phyloP scores from a whole-genome alignment of 2,329 filamentous ascomycete species.

The Hypoxylon rubiginosum region DNA sequence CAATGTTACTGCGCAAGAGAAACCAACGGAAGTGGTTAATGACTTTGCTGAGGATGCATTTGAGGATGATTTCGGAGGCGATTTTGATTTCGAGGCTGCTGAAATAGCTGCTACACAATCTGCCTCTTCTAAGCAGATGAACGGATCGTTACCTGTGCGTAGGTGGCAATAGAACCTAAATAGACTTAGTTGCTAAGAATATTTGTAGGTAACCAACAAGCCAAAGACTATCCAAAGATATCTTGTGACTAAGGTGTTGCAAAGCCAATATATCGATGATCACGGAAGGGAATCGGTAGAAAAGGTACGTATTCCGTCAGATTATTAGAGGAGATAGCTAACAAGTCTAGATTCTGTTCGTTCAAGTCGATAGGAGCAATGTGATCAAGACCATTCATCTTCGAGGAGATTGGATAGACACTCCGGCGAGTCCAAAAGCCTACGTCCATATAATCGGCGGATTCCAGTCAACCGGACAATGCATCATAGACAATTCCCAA shows the following conservation, averaged over 20 bases:
- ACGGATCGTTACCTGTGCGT: conserved; percentile 66
- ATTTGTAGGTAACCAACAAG: conserved; percentile 75
- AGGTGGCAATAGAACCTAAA: conserved; percentile 50
- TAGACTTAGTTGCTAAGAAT: conserved; percentile 70
- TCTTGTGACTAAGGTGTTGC: conserved; percentile 79
- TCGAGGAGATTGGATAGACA: conserved; percentile 89
- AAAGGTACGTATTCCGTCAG: conserved; percentile 69
- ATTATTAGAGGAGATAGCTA: conserved; percentile 30
- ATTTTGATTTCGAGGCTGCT: conserved; percentile 82
- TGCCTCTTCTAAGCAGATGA: conserved; percentile 58
- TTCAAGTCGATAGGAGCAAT: conserved; percentile 81
- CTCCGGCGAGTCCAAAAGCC: conserved; percentile 77
- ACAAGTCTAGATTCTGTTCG: conserved; percentile 76
- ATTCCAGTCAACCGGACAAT: conserved; percentile 78
- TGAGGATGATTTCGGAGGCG: conserved; percentile 80
- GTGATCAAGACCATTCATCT: conserved; percentile 77
- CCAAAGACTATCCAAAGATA: conserved; percentile 87
- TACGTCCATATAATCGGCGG: conserved; percentile 89
- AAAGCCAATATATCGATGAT: conserved; percentile 75
- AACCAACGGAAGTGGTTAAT: conserved; percentile 45
- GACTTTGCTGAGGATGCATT: conserved; percentile 62
- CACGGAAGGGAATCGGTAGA: conserved; percentile 72
- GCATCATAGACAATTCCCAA: conserved; percentile 83
- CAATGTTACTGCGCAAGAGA: conserved; percentile 22
- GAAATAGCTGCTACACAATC: conserved; percentile 81